Percentiles rank a stretch among this genome's conserved stretches.
phyloP scores from a whole-genome alignment of 345 rosid species.

The Eucalyptus pauciflora region DNA sequence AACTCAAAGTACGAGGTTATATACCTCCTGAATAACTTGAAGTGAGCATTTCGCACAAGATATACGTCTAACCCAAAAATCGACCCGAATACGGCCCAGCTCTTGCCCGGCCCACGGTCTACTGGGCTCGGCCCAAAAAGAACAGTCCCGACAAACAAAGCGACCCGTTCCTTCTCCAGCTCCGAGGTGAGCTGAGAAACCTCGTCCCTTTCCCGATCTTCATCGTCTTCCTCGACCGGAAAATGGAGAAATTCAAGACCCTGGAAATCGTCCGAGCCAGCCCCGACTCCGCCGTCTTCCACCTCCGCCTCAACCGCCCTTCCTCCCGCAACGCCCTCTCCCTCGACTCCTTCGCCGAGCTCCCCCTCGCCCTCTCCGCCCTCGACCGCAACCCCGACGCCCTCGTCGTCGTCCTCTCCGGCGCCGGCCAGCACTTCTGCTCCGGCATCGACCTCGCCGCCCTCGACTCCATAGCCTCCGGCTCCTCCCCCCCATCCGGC shows the following conservation, averaged over 20 bases:
- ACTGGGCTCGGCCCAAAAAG: neutral
- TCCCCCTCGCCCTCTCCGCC: conserved; percentile 42
- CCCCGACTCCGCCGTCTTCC: conserved; percentile 33
- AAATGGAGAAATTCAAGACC: conserved; percentile 32
- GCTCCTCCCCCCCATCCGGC: neutral
- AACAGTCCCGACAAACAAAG: neutral
- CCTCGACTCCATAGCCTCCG: conserved; percentile 3
- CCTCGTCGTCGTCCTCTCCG: conserved; percentile 43
- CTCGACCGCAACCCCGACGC: conserved; percentile 59
- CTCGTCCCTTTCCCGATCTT: neutral
- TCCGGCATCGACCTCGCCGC: conserved; percentile 60
- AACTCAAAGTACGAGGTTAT: neutral
- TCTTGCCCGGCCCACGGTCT: neutral
- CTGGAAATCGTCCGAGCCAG: conserved; percentile 22
- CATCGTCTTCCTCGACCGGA: neutral
- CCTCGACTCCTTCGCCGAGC: conserved; percentile 51
- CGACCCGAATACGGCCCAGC: neutral
- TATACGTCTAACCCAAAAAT: neutral
- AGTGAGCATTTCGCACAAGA: neutral
- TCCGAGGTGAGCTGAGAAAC: neutral
- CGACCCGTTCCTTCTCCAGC: neutral
- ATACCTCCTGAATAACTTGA: neutral
- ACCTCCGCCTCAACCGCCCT: conserved; percentile 54
- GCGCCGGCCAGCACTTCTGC: conserved; percentile 70
- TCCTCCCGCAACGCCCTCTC: conserved; percentile 51